These are phyloP conservation scores for Perilla frutescens DNA, from an alignment of 257 asterid genomes.

Conservation along the genomic window DNA sequence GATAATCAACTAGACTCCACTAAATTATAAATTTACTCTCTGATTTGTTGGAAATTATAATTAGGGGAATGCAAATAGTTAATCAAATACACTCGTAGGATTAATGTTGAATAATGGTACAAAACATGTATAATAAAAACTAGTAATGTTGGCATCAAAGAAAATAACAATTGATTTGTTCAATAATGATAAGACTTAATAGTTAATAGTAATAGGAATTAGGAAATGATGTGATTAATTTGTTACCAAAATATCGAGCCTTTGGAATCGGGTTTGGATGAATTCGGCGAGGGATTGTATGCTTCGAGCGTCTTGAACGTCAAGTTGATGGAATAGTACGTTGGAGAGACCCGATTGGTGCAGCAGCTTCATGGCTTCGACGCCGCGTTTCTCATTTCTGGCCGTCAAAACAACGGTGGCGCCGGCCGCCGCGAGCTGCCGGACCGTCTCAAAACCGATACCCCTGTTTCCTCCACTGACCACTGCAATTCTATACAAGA, in stretches of 20 bases:
- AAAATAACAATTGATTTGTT: too few species aligned
- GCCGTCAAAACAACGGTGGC: conserved; percentile 72
- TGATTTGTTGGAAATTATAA: not conserved
- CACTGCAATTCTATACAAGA: conserved; percentile 59
- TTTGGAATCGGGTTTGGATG: conserved; percentile 53
- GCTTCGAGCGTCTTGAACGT: conserved; percentile 67
- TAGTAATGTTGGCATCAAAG: not conserved
- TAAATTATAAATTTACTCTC: not conserved
- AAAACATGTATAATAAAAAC: not conserved
- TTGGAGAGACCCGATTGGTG: conserved; percentile 62
- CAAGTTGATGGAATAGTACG: conserved; percentile 78
- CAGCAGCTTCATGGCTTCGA: conserved; percentile 54
- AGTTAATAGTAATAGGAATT: too few species aligned
- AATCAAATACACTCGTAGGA: not conserved
- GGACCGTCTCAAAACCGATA: conserved; percentile 77
- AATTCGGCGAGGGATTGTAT: conserved; percentile 52
- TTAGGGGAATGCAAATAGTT: not conserved
- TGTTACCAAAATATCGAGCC: conserved; percentile 74
- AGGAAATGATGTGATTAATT: not conserved
- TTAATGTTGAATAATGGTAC: too few species aligned
- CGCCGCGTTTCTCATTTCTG: conserved; percentile 62
- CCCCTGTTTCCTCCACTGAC: conserved; percentile 94
- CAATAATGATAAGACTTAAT: too few species aligned
- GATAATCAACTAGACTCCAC: not conserved
- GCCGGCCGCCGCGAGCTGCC: conserved; percentile 71